Conservation (phyloP, 345 rosid species). For the Linum usitatissimum region DNA sequence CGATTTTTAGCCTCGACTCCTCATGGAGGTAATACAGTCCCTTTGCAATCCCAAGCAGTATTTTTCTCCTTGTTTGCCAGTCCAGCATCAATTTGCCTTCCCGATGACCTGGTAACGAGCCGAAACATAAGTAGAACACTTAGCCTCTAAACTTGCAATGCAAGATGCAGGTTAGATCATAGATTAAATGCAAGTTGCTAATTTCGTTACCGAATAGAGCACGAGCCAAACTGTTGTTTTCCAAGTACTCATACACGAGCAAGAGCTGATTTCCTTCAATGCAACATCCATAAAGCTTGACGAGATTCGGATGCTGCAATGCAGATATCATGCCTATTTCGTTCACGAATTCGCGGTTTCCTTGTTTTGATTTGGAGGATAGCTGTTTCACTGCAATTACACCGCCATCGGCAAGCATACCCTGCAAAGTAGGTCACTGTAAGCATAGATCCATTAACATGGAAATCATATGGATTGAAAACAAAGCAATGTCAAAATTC, state of each 20-base stretch:
- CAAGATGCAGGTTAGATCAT: not conserved
- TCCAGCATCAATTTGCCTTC: slow-evolving; percentile 37
- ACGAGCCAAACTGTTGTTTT: slow-evolving; percentile 54
- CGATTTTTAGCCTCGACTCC: slow-evolving; percentile 63
- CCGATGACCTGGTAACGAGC: slow-evolving; percentile 24
- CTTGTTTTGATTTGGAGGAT: slow-evolving; percentile 61
- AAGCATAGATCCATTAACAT: not conserved
- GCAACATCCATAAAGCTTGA: slow-evolving; percentile 52
- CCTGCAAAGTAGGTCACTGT: slow-evolving; percentile 25
- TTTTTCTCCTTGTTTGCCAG: slow-evolving; percentile 47
- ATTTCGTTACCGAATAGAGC: slow-evolving; percentile 43
- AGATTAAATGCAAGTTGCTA: too few relatives aligned
- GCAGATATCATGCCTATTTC: slow-evolving; percentile 74
- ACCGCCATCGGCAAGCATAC: slow-evolving; percentile 39
- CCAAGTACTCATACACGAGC: slow-evolving; percentile 53
- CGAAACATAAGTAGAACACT: not conserved
- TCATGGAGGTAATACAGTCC: slow-evolving; percentile 59
- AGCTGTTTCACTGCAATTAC: slow-evolving; percentile 64
- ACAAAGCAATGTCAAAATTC: not conserved
- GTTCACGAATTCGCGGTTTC: slow-evolving; percentile 54
- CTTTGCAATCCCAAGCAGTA: slow-evolving; percentile 39
- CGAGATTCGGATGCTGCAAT: slow-evolving; percentile 57
- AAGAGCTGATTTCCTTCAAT: slow-evolving; percentile 55
- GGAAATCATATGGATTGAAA: not conserved
- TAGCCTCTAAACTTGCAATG: too few relatives aligned